Evolutionary conservation across 2,329 filamentous ascomycete genomes (phyloP).

Genomic region (Mycogone perniciosa): DNA sequence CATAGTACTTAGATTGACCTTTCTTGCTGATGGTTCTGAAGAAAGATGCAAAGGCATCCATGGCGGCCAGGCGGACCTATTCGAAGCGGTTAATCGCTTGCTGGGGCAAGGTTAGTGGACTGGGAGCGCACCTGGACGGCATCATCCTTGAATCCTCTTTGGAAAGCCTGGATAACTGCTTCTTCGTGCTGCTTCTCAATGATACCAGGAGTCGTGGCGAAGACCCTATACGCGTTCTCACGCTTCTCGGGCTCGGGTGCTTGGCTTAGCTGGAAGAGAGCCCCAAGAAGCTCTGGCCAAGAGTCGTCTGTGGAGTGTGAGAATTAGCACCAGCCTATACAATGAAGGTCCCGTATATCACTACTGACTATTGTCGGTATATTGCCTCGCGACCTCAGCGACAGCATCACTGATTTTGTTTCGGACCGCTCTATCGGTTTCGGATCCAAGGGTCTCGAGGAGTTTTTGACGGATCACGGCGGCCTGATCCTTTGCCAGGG

Average conservation of each 20-base stretch:
- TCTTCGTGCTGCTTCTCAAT: constrained; percentile 95
- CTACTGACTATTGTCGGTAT: constrained; percentile 76
- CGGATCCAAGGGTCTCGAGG: constrained; percentile 66
- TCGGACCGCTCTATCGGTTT: constrained; percentile 67
- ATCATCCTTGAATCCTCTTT: constrained; percentile 85
- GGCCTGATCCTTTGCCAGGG: constrained; percentile 66
- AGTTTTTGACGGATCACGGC: constrained; percentile 77
- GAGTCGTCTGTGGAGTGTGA: constrained; percentile 53
- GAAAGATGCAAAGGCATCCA: constrained; percentile 95
- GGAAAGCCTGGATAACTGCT: constrained; percentile 81
- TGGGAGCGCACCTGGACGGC: constrained; percentile 61
- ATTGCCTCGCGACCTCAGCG: constrained; percentile 90
- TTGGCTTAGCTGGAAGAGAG: constrained; percentile 86
- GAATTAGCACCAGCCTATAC: constrained; percentile 16
- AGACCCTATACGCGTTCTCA: constrained; percentile 90
- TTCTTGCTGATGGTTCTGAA: constrained; percentile 89
- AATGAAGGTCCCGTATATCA: too few species aligned
- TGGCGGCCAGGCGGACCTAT: constrained; percentile 83
- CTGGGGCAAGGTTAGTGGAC: not conserved
- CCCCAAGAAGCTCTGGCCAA: constrained; percentile 84
- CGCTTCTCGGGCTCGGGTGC: constrained; percentile 75
- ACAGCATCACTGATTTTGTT: constrained; percentile 98
- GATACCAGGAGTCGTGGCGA: constrained; percentile 88
- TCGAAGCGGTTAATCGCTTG: constrained; percentile 6
- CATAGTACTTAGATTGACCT: constrained; percentile 79